Evolutionary conservation across 352 stramenopile genomes (phyloP), one percentile per base, ranked within the genome.

Genomic region (Phytopythium ostracodes): DNA sequence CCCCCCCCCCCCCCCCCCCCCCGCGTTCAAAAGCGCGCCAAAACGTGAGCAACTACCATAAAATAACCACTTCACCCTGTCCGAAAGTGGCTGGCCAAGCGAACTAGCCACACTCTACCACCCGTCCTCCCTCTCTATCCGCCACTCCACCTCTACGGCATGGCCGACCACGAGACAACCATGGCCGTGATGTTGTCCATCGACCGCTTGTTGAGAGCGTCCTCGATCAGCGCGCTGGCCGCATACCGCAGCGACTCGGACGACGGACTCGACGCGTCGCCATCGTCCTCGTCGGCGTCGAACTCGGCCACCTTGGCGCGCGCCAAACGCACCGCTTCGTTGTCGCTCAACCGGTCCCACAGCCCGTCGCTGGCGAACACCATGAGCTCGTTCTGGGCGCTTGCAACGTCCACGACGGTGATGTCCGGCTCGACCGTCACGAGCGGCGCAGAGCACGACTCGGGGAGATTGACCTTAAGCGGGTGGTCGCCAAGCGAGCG

Each of bases 101-200:
- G n/a, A n/a, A n/a, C n/a, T n/a, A n/a, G n/a, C n/a, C n/a, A n/a
- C n/a, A n/a, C n/a, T n/a, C n/a, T n/a, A n/a, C n/a, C n/a, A n/a
- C n/a, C 42, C 42, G 20, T 25, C 42, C 14, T 14, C 42, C 10
- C 33, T 38, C 6, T 29, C 44, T 17, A 51, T 29, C 42, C 42
- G 3, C 42, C 24, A 11, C 40, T 67, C 42, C 24, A 11, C 40
- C 69, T 60, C 58, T 70, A 57, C 18, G 35, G 22, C 62, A 68
- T 35, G 44, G 71, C 52, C 2, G 73, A 67, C 60, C 80, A 87
- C 27, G 74, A 84, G 31, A 91, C 77, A 51, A 94, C 78, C 72
- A 91, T 88, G 43, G 77, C 79, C 22, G 84, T 92, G 66, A 94
- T 88, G 66, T 94, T 94, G 71, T 94, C 84, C 75, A 88, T 90